These are phyloP conservation scores for Citrus reticulata DNA, from an alignment of 345 rosid genomes.

Conservation along the genomic window DNA sequence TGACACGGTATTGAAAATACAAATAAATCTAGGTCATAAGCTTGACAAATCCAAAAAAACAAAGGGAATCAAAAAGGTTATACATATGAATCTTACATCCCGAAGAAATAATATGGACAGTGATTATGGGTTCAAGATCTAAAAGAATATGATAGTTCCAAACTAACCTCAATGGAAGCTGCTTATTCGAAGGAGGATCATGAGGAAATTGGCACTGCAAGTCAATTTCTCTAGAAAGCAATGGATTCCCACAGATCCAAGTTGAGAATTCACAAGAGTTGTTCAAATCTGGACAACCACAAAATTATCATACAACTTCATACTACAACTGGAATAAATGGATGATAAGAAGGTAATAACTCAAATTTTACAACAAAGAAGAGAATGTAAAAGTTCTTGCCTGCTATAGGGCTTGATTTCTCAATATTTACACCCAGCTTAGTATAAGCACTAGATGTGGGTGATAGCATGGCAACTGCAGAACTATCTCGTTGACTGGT, in stretches of 20 bases:
- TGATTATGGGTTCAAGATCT: background rate
- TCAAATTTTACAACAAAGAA: background rate
- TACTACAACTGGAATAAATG: background rate
- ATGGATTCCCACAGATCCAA: constrained; percentile 17
- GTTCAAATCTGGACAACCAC: constrained; percentile 26
- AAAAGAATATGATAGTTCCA: background rate
- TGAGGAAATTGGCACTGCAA: constrained; percentile 27
- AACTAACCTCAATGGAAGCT: constrained; percentile 26
- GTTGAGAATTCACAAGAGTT: constrained; percentile 23
- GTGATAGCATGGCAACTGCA: constrained; percentile 15
- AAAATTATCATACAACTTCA: background rate
- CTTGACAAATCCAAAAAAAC: constrained; percentile 3
- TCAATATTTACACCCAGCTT: constrained; percentile 18
- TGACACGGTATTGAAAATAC: background rate
- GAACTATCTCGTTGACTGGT: constrained; percentile 14
- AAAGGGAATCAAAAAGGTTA: background rate
- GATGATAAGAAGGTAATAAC: constrained; percentile 12
- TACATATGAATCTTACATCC: background rate
- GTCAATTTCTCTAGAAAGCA: constrained; percentile 15
- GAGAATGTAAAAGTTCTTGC: constrained; percentile 11
- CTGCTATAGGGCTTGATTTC: constrained; percentile 14
- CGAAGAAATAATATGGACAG: background rate
- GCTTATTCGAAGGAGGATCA: constrained; percentile 15
- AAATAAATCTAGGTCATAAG: background rate
- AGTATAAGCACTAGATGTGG: constrained; percentile 12